phyloP scores from a whole-genome alignment of 2,329 filamentous ascomycete species.

The Alternaria sp. region DNA sequence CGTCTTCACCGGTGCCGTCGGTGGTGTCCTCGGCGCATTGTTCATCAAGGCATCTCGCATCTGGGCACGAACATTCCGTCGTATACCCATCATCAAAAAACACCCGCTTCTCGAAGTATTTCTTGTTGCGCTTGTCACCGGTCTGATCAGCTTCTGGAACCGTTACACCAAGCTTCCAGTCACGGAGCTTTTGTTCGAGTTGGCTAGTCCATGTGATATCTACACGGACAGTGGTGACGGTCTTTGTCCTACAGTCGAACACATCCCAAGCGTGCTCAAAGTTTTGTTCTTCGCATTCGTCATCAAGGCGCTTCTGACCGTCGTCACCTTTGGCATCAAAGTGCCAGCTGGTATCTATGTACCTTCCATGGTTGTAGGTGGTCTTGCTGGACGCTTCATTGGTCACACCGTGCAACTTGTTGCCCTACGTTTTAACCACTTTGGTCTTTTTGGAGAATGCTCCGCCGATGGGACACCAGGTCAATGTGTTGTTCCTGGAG shows the following conservation, averaged over 20 bases:
- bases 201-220: conserved; percentile 85
- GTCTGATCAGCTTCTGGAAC: conserved; percentile 92
- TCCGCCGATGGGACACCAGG: conserved; percentile 71
- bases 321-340: conserved; percentile 95
- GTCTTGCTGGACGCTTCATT: conserved; percentile 85
- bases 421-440: conserved; percentile 75
- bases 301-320: conserved; percentile 87
- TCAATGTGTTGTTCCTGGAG: conserved; percentile 92
- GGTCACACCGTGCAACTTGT: conserved; percentile 86
- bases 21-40: conserved; percentile 83
- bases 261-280: conserved; percentile 79
- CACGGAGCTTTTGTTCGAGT: conserved; percentile 86
- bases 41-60: conserved; percentile 95
- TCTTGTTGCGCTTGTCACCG: conserved; percentile 85
- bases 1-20: conserved; percentile 83
- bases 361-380: conserved; percentile 97
- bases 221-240: conserved; percentile 73
- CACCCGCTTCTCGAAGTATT: conserved; percentile 88
- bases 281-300: conserved; percentile 81
- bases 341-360: conserved; percentile 97
- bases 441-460: conserved; percentile 78
- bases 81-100: conserved; percentile 79
- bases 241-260: conserved; percentile 77
- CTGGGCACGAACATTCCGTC: conserved; percentile 90
- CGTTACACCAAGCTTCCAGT: conserved; percentile 87